Evolutionary conservation across 1,139 yeast species (phyloP), one percentile per base, ranked within the genome.

Genomic region (Nakaseomyces bracarensis): DNA sequence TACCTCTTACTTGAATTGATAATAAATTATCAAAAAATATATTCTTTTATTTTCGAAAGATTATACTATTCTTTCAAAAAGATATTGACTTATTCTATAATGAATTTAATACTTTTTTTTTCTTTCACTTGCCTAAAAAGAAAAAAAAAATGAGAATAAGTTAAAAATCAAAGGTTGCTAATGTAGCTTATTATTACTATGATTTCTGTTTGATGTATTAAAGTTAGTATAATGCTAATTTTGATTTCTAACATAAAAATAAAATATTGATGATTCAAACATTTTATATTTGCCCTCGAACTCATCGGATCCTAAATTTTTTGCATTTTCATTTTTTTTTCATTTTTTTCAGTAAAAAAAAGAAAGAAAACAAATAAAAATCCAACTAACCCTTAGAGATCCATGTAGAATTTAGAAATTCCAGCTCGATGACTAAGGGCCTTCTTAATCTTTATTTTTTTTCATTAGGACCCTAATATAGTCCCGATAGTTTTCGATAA

Each of bases 61-160:
- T 30, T 30, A 18, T 28, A 4, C 7, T 16, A 13, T 18, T 28
- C 8, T 15, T 13, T 31, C 35, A 4, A 4, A 8, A 31, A 22
- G 25, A 22, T 22, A 22, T 22, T 28, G 4, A 11, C 27, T 11
- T 25, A 25, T 25, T 25, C 27, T 11, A 11, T 25, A 13, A 11
- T n/a, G 31, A 18, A 30, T 30, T 30, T 18, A 4, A 8, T 30
- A 10, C 34, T 11, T 18, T 16, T 18, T 13, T 28, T 8, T 30
- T 30, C 34, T 30, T 30, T 30, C 34, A 30, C 34, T 30, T 30
- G 34, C 34, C 34, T 30, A 30, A 30, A 16, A 30, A 30, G 22
- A 30, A 11, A 30, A 11, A 30, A 15, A 28, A 10, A 27, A 13
- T 21, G 25, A 10, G 23, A 6, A 21, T 9, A 21, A 21, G 23